Conservation (phyloP, 495 filamentous ascomycete genomes). For the Lasiosphaeriaceae sp. region DNA sequence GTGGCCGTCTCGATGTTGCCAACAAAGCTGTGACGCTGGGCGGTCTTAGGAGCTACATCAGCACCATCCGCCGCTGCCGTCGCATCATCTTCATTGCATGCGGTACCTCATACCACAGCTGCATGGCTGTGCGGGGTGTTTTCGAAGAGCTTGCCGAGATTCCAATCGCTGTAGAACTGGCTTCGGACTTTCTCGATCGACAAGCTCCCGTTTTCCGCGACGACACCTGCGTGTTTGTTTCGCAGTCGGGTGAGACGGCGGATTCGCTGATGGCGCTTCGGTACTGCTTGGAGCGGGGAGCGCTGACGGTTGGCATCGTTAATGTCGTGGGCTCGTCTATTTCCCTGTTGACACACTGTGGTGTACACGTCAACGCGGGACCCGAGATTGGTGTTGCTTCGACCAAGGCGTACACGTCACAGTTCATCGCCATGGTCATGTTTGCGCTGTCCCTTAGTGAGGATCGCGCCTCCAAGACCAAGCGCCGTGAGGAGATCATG, state of each 20-base stretch:
- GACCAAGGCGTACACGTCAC: constrained; percentile 98
- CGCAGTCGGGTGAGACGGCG: constrained; percentile 97
- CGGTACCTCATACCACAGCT: constrained; percentile 96
- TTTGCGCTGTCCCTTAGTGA: constrained; percentile 94
- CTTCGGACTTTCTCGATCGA: constrained; percentile 96
- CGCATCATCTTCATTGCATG: constrained; percentile 98
- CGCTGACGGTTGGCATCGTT: constrained; percentile 94
- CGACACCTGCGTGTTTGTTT: constrained; percentile 98
- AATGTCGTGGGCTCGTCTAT: constrained; percentile 98
- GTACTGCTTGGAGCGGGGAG: constrained; percentile 95
- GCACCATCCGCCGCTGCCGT: constrained; percentile 92
- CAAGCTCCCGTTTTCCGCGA: constrained; percentile 99
- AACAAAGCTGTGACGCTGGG: constrained; percentile 94
- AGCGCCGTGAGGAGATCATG: constrained; percentile 94
- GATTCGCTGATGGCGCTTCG: constrained; percentile 95
- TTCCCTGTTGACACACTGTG: constrained; percentile 96
- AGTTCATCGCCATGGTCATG: constrained; percentile 99
- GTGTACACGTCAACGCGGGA: constrained; percentile 98
- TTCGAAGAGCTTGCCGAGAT: constrained; percentile 99
- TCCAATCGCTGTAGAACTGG: constrained; percentile 92
- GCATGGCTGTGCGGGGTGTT: constrained; percentile 96
- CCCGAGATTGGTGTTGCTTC: constrained; percentile 98
- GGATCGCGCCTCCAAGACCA: constrained; percentile 90
- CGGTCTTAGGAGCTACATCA: constrained; percentile 91
- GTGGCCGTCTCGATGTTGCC: constrained; percentile 87